Evolutionary conservation across 352 stramenopile genomes (phyloP), one percentile per base, ranked within the genome.

Genomic region (Phytophthora sansomeana): DNA sequence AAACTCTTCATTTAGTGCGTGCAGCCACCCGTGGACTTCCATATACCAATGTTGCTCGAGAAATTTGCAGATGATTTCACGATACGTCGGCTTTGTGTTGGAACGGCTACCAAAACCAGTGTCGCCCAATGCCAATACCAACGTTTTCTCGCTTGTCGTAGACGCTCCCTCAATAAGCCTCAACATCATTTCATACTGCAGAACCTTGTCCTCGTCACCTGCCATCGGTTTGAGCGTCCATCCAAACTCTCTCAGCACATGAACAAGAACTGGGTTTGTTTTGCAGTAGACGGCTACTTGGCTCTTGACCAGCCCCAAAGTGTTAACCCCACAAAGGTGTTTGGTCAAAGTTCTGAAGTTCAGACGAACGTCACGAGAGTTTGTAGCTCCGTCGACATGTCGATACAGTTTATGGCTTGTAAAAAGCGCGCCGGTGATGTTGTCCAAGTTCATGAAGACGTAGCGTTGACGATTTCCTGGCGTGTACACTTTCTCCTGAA

Each of bases 391-490:
- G 10, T 52, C 36, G n/a, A 72, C 24, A 21, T 4, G 29, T n/a
- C 36, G 51, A 13, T 63, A 67, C 5, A 72, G 52, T 13, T 2
- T 14, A 4, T 46, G 44, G 32, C 63, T 66, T 9, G 19, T 51
- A 42, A 54, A 54, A 11, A 65, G 11, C 1, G 48, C 33, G 29
- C 52, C 53, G 6, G 58, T 41, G 10, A 72, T 60, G 17, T 68
- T 58, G 46, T 64, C 64, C 36, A 64, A 33, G 36, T 64, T 60
- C 33, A 72, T 26, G 16, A 68, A 63, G 16, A 72, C 17, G 38
- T 55, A 63, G 6, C 50, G 52, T 7, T 63, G 28, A 6, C 51
- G 57, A 28, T 67, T 26, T 6, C 38, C 50, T 16, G 24, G 5
- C 0, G 29, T 30, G 28, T 46, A 46, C n/a, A 29, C 44, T 29